Evolutionary conservation across 768 basidiomycete species (phyloP).

Genomic region (Tubosaeta brunneosetosa): DNA sequence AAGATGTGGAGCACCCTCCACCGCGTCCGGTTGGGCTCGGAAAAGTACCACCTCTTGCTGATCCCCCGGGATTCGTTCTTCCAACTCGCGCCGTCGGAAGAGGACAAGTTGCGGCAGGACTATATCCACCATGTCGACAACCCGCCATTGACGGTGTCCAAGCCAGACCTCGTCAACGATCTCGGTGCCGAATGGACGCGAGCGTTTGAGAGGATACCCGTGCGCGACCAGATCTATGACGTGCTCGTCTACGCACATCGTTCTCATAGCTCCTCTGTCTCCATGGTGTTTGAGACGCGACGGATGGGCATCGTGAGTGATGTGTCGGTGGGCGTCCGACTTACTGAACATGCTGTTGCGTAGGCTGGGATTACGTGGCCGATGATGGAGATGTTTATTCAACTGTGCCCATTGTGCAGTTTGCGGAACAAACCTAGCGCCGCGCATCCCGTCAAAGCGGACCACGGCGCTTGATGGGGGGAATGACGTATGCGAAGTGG

Average conservation of each 20-base stretch:
- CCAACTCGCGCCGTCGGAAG: conserved; percentile 43
- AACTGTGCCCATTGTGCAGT: conserved; percentile 54
- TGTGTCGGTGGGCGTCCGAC: neutral
- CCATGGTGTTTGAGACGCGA: conserved; percentile 53
- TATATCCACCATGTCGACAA: conserved; percentile 40
- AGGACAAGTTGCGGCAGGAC: conserved; percentile 46
- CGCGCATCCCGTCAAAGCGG: conserved; percentile 18
- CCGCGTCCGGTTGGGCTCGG: conserved; percentile 57
- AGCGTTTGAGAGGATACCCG: conserved; percentile 59
- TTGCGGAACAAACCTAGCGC: conserved; percentile 35
- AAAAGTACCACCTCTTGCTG: conserved; percentile 52
- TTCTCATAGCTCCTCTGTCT: conserved; percentile 47
- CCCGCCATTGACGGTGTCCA: conserved; percentile 11
- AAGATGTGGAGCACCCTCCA: conserved; percentile 56
- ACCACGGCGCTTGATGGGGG: conserved; percentile 11
- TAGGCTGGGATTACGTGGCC: conserved; percentile 69
- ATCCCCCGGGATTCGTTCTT: conserved; percentile 59
- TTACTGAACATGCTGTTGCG: conserved; percentile 1
- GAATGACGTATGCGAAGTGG: neutral
- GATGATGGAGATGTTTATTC: conserved; percentile 64
- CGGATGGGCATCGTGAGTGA: conserved; percentile 56
- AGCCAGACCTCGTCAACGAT: conserved; percentile 17
- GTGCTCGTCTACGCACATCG: conserved; percentile 64
- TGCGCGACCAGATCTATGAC: conserved; percentile 65
- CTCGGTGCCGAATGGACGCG: conserved; percentile 28